Conservation (phyloP, 2,329 filamentous ascomycete genomes). For the Simplicillium aogashimaense region DNA sequence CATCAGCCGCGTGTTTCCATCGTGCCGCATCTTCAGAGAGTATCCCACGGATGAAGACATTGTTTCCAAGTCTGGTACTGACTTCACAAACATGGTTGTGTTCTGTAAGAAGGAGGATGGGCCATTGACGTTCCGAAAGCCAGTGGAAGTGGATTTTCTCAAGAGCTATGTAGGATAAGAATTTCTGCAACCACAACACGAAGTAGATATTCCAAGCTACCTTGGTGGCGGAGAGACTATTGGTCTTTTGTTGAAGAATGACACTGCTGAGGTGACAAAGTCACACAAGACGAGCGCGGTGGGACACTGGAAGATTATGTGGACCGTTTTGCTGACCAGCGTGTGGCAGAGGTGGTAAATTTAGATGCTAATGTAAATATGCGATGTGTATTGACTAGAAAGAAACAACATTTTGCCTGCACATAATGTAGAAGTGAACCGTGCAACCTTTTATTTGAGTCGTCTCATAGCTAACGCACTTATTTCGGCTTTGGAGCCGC, state of each 20-base stretch:
- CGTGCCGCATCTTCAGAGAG: slow-evolving; percentile 87
- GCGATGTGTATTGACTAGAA: neutral
- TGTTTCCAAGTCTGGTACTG: slow-evolving; percentile 38
- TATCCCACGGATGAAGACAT: slow-evolving; percentile 39
- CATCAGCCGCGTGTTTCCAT: slow-evolving; percentile 73
- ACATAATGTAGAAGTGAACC: neutral
- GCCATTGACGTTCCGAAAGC: slow-evolving; percentile 55
- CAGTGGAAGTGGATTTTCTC: slow-evolving; percentile 57
- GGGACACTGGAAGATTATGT: slow-evolving; percentile 90
- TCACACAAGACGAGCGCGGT: slow-evolving; percentile 69
- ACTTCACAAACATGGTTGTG: slow-evolving; percentile 94
- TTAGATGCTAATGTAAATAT: neutral
- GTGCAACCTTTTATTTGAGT: too few species aligned
- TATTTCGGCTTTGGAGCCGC: slow-evolving; percentile 14
- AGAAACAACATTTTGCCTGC: neutral
- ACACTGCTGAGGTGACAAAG: slow-evolving; percentile 55
- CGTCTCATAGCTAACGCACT: too few species aligned
- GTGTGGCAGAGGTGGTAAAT: slow-evolving; percentile 84
- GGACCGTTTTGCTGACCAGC: slow-evolving; percentile 62
- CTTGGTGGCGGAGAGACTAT: slow-evolving; percentile 29
- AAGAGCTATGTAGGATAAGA: slow-evolving; percentile 58
- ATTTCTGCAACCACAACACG: slow-evolving; percentile 63
- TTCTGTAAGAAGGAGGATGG: slow-evolving; percentile 66
- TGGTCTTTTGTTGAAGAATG: slow-evolving; percentile 49
- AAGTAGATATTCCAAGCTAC: slow-evolving; percentile 48